These are phyloP conservation scores for Boeremia exigua DNA, from an alignment of 2,329 filamentous ascomycete genomes.

Conservation along the genomic window DNA sequence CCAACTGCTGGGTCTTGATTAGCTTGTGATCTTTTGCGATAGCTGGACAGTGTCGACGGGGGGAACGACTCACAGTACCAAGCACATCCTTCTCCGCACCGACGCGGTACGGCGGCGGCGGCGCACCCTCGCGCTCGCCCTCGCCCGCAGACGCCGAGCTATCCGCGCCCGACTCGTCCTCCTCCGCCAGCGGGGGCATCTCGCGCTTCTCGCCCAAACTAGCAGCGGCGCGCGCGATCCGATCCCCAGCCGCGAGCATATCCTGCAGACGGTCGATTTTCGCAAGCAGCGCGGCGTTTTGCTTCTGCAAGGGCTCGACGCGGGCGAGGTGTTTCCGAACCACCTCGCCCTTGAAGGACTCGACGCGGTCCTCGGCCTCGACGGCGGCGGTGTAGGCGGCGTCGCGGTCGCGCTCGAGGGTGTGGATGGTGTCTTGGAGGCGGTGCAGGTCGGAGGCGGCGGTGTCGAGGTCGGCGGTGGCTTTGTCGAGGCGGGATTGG, in stretches of 20 bases:
- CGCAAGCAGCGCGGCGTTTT: slow-evolving; percentile 38
- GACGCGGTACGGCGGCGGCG: slow-evolving; percentile 7
- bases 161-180: slow-evolving; percentile 31
- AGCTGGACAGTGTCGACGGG: not conserved
- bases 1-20: slow-evolving; percentile 47
- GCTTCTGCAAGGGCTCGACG: slow-evolving; percentile 43
- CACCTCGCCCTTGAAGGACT: slow-evolving; percentile 45
- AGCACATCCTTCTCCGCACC: slow-evolving; percentile 34
- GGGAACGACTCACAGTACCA: slow-evolving; percentile 42
- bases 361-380: slow-evolving; percentile 43
- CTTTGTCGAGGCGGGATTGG: slow-evolving; percentile 27
- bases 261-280: slow-evolving; percentile 44
- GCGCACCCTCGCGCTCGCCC: too few species aligned
- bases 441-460: slow-evolving; percentile 16
- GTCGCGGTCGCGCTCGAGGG: slow-evolving; percentile 27
- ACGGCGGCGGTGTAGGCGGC: slow-evolving; percentile 27
- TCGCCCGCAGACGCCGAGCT: not conserved
- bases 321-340: slow-evolving; percentile 45
- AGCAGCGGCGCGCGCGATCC: slow-evolving; percentile 45
- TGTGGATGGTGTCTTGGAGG: slow-evolving; percentile 21
- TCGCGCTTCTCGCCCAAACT: slow-evolving; percentile 42
- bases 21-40: slow-evolving; percentile 21
- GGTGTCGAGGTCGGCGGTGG: slow-evolving; percentile 11
- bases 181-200: slow-evolving; percentile 41
- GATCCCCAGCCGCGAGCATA: slow-evolving; percentile 45